Conservation (phyloP, 73 alveolate genomes). For the Tetrahymena borealis region DNA sequence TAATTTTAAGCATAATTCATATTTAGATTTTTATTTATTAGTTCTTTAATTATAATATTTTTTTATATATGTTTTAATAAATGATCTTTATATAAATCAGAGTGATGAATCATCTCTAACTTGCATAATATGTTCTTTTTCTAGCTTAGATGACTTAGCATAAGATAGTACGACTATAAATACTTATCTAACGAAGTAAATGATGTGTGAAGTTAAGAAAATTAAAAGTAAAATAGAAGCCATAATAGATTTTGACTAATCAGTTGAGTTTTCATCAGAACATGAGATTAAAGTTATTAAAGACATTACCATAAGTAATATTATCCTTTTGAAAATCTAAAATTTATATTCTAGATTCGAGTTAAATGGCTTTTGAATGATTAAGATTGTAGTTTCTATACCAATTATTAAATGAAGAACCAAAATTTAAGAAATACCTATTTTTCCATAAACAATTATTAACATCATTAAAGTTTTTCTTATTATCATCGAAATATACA, state of each 20-base stretch:
- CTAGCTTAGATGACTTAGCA: background rate
- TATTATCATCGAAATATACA: background rate
- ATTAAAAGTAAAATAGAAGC: background rate
- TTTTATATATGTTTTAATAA: too few species aligned
- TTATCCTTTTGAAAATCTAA: background rate
- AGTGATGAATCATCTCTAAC: background rate
- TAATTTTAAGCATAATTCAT: too few species aligned
- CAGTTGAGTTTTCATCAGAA: background rate
- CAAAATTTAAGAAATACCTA: background rate
- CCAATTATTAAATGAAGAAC: background rate
- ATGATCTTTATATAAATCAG: too few species aligned
- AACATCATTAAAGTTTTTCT: background rate
- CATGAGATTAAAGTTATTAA: background rate
- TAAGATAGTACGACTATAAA: background rate
- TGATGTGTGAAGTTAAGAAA: background rate
- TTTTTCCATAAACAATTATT: background rate
- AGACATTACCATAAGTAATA: background rate
- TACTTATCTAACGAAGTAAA: background rate
- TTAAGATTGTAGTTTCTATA: background rate
- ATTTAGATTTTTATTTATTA: too few species aligned
- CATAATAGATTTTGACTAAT: background rate
- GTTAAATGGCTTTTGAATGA: background rate
- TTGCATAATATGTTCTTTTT: background rate
- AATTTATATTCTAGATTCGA: background rate
- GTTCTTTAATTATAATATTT: too few species aligned